These are phyloP conservation scores for Amanita phalloides DNA, from an alignment of 768 basidiomycete genomes.

Conservation along the genomic window DNA sequence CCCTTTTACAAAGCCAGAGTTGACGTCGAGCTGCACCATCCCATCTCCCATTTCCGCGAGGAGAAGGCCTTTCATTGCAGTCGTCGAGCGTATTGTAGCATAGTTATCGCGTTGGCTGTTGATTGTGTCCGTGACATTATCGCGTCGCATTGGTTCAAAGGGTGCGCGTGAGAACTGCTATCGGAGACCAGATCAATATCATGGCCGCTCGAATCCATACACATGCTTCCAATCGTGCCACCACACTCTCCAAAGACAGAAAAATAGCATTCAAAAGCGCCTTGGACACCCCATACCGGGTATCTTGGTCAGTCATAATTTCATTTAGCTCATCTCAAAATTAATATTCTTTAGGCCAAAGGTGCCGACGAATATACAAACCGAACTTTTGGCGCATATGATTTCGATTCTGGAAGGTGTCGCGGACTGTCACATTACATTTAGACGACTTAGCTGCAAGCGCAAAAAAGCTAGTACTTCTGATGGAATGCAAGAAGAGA, in stretches of 20 bases:
- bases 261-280: slow-evolving; percentile 62
- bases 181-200: not conserved
- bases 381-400: slow-evolving; percentile 39
- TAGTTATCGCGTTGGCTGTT: not conserved
- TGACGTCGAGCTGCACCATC: slow-evolving; percentile 33
- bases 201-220: slow-evolving; percentile 46
- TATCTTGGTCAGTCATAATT: slow-evolving; percentile 44
- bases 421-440: slow-evolving; percentile 28
- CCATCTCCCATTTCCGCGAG: slow-evolving; percentile 36
- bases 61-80: slow-evolving; percentile 36
- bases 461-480: slow-evolving; percentile 21
- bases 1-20: slow-evolving; percentile 29
- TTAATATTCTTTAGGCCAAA: slow-evolving; percentile 38
- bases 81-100: slow-evolving; percentile 18
- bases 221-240: slow-evolving; percentile 56
- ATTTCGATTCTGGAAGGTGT: slow-evolving; percentile 40
- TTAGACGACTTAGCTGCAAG: slow-evolving; percentile 22
- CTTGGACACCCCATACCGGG: slow-evolving; percentile 60
- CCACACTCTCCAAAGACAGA: slow-evolving; percentile 34
- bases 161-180: not conserved
- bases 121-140: not conserved
- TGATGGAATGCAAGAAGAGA: slow-evolving; percentile 11
- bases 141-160: not conserved
- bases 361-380: slow-evolving; percentile 54
- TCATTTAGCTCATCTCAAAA: slow-evolving; percentile 6